Evolutionary conservation across 495 filamentous ascomycete species (phyloP).

Genomic region (Bombardia bombarda): DNA sequence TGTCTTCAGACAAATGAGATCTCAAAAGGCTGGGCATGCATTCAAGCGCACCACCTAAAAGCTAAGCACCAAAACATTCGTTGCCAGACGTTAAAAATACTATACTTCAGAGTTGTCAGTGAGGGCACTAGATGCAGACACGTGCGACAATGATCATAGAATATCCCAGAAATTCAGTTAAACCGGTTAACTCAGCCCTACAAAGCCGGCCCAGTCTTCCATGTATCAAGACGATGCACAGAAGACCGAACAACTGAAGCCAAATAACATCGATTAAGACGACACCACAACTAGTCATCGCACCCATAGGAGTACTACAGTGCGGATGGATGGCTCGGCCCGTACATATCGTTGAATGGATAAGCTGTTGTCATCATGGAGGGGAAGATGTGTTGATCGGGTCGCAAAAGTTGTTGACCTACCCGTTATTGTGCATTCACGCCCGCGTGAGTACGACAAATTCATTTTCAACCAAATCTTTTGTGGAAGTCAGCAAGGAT

Average conservation of each 20-base stretch:
- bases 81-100: too few species aligned
- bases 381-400: constrained; percentile 2
- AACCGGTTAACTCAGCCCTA: constrained; percentile 47
- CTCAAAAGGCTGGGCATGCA: too few species aligned
- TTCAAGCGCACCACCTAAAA: too few species aligned
- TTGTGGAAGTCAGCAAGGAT: constrained; percentile 10
- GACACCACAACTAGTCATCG: constrained; percentile 92
- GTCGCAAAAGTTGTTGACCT: background rate
- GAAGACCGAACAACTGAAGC: constrained; percentile 33
- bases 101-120: too few species aligned
- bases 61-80: too few species aligned
- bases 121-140: too few species aligned
- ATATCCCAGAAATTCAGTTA: constrained; percentile 35
- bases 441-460: too few species aligned
- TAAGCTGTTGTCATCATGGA: constrained; percentile 95
- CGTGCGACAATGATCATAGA: too few species aligned
- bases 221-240: constrained; percentile 36
- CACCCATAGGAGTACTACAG: constrained; percentile 52
- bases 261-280: constrained; percentile 36
- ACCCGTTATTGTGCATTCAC: too few species aligned
- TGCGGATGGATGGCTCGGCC: constrained; percentile 72
- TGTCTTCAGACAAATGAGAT: too few species aligned
- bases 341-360: constrained; percentile 93
- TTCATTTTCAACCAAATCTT: too few species aligned
- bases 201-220: constrained; percentile 30